Evolutionary conservation across 2,329 filamentous ascomycete genomes (phyloP), one percentile per base, ranked within the genome.

Genomic region (Pseudogymnoascus sp.): DNA sequence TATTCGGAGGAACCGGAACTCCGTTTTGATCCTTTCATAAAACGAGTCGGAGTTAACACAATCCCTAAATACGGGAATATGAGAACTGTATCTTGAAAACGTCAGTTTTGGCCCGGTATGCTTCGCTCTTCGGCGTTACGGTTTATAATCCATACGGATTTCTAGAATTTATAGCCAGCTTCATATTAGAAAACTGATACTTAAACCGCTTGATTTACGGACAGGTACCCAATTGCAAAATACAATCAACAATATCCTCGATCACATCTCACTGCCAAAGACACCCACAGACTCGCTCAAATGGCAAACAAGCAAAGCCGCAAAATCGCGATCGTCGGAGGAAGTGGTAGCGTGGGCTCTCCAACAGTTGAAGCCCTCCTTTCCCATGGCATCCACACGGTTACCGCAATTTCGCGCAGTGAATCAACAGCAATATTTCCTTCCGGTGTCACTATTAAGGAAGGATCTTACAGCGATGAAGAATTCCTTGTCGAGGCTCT

Each of bases 321-420:
- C 37, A 40, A 16, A 8, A 40, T 40, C 7, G n/a, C 37, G 7
- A 40, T 40, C 14, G n/a, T 40, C n/a, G 37, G 37, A 40, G 37
- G 37, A n/a, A 43, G 40, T 21, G 40, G 40, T 8, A 12, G 9
- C 9, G 9, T 43, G 12, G 16, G 40, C 18, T 12, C 16, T 5
- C 16, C 16, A 12, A 18, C 18, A 12, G 18, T 43, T 16, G 11
- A 21, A 11, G 18, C 16, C 18, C 40, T 43, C 18, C 40, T 43
- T 21, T 21, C 16, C 16, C 16, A 18, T 11, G 79, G 79, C 63
- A 76, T 76, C 43, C 78, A 81, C 68, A 76, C 67, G 23, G 70
- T 83, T 64, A 83, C 80, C 0, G 79, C 78, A 63, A 71, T 84
- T 60, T 78, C 77, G 1, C 80, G 81, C 52, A 61, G 65, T 3